Conservation (phyloP, 139 green algal genomes). For the Closterium sp. region DNA sequence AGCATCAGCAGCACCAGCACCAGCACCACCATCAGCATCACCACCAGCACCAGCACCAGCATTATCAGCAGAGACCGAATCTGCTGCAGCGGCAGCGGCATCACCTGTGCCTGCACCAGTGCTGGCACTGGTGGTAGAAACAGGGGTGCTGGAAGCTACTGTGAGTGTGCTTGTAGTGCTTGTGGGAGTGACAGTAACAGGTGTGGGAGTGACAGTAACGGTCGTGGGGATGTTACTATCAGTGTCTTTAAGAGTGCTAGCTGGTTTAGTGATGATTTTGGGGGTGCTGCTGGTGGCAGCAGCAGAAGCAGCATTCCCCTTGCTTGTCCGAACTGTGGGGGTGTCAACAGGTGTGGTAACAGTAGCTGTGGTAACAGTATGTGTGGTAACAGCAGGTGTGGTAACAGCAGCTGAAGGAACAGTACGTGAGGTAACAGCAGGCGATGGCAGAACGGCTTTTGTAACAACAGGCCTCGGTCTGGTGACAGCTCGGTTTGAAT, state of each 20-base stretch:
- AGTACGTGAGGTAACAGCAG: no score
- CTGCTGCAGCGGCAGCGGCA: background rate
- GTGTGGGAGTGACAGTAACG: background rate
- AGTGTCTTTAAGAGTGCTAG: background rate
- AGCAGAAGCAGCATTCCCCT: background rate
- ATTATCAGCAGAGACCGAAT: background rate
- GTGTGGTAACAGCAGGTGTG: background rate
- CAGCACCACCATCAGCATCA: background rate
- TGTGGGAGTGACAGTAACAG: background rate
- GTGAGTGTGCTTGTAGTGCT: background rate
- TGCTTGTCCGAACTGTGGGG: background rate
- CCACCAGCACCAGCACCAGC: background rate
- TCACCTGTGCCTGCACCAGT: background rate
- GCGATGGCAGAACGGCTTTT: background rate
- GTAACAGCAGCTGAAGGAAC: no score
- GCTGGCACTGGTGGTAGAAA: no score
- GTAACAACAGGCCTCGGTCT: background rate
- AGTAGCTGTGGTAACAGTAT: background rate
- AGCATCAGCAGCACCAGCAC: no score
- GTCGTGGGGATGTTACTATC: background rate
- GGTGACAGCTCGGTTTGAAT: background rate
- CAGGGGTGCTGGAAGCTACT: background rate
- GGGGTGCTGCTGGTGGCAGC: background rate
- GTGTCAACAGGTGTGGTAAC: background rate
- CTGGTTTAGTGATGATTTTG: background rate